Base-by-base conservation (phyloP, 345 rosid species). In the Euphorbia lathyris region DNA sequence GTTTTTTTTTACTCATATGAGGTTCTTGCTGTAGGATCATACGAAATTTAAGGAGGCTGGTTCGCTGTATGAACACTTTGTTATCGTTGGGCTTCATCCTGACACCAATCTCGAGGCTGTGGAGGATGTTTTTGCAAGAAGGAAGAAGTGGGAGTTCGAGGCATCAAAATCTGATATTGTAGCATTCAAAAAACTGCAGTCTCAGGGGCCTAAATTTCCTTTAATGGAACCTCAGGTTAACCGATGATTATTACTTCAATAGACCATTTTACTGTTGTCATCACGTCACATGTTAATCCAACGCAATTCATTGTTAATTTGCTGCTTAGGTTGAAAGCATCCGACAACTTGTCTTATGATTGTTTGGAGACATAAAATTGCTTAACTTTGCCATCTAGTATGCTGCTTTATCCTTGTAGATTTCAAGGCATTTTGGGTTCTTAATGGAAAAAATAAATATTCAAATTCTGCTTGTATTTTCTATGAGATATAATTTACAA, bases 141-240 rank as follows among this genome's bases (percentile, higher is more conserved):
- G 87, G 81, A 91, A 91, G 83, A 88, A 83, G 74, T 88, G 97
- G 97, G 97, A 90, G 82, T 74, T 67, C 57, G 87, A 86, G 80
- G 81, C 81, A 84, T 76, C 73, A 65, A 83, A 80, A 79, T 83
- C 91, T 63, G 93, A 85, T 76, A 57, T 81, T 57, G 65, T 79
- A 72, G 87, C 87, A 63, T 79, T 69, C 72, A 86, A 77, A 67
- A 74, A 72, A 51, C 65, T 80, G 63, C 92, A 80, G 68, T 76
- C 78, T 59, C 84, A 79, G 62, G 97, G 86, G 59, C 97, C 96
- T 77, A 81, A 84, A n/a, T 59, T 82, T 81, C 99, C 96, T 8
- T 30, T 86, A 53, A 67, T 95, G 83, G 96, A 88, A 76, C 93
- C 99, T 69, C 99, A 95, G 99, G 99, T 95, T 74, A 66, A 72